Conservation (phyloP, 306 rosid genomes). For the Prunus mira region DNA sequence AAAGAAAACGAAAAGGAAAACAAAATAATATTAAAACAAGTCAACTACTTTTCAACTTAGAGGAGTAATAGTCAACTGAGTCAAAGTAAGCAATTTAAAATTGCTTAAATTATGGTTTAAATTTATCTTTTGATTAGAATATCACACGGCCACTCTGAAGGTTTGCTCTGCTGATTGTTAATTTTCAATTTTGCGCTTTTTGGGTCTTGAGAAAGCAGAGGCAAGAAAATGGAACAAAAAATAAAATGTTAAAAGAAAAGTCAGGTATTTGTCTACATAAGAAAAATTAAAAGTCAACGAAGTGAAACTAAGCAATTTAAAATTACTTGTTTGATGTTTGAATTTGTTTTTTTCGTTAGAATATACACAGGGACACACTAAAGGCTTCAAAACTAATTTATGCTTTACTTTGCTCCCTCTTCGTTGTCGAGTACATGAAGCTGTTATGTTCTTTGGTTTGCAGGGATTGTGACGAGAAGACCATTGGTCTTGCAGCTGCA, state of each 20-base stretch:
- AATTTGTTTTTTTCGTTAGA: not conserved
- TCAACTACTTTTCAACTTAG: not conserved
- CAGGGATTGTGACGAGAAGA: constrained; percentile 95
- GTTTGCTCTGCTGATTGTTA: not conserved
- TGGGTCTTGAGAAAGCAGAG: constrained; percentile 21
- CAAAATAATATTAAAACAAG: not conserved
- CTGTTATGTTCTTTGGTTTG: constrained; percentile 18
- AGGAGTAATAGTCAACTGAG: not conserved
- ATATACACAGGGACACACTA: not conserved
- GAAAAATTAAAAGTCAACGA: not conserved
- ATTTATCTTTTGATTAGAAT: not conserved
- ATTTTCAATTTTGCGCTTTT: not conserved
- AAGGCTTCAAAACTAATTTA: not conserved
- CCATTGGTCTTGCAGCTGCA: constrained; percentile 88
- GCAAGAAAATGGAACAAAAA: not conserved
- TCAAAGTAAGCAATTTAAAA: constrained; percentile 4
- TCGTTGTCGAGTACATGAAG: not conserved
- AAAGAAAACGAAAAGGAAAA: not conserved
- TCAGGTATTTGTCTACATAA: not conserved
- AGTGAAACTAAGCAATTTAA: constrained; percentile 7
- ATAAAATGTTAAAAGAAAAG: not conserved
- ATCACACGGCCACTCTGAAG: not conserved
- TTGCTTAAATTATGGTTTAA: not conserved
- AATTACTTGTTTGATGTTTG: not conserved
- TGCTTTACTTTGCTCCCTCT: not conserved